These are phyloP conservation scores for Solanum hybrid DNA, from an alignment of 305 asterid species.

Conservation along the genomic window DNA sequence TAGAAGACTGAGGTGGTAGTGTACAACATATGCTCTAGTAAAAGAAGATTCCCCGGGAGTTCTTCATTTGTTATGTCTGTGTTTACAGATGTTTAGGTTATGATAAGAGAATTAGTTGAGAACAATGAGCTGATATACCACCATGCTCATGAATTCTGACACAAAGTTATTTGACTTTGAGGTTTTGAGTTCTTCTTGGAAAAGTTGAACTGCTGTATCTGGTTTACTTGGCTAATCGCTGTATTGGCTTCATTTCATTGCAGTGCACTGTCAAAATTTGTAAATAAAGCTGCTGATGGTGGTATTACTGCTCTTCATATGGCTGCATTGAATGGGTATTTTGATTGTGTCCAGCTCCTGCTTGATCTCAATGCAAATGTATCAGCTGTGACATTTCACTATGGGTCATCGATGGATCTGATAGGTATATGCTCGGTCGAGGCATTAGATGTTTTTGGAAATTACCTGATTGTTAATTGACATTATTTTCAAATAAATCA, in stretches of 20 bases:
- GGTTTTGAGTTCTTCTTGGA: not conserved
- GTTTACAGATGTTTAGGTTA: not conserved
- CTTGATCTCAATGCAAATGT: slow-evolving; percentile 86
- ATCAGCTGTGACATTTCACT: slow-evolving; percentile 75
- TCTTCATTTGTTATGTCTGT: not conserved
- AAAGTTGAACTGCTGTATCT: not conserved
- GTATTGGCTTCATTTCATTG: slow-evolving; percentile 11
- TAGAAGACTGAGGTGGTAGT: not conserved
- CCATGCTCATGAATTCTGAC: not conserved
- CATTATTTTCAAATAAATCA: not conserved
- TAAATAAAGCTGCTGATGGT: slow-evolving; percentile 94
- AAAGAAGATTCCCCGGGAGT: not conserved
- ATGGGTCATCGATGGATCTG: slow-evolving; percentile 93
- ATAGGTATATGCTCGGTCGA: slow-evolving; percentile 44
- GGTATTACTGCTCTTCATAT: slow-evolving; percentile 99
- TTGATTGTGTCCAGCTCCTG: slow-evolving; percentile 87
- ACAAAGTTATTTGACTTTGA: not conserved
- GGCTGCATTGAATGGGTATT: slow-evolving; percentile 95
- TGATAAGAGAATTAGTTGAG: not conserved
- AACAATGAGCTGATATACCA: not conserved
- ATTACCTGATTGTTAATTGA: not conserved
- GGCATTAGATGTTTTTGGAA: not conserved
- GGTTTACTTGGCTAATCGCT: not conserved
- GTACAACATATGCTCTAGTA: not conserved
- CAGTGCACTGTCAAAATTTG: slow-evolving; percentile 74